Evolutionary conservation across 331 rosid species (phyloP).

Genomic region (Pyracantha coccinea): DNA sequence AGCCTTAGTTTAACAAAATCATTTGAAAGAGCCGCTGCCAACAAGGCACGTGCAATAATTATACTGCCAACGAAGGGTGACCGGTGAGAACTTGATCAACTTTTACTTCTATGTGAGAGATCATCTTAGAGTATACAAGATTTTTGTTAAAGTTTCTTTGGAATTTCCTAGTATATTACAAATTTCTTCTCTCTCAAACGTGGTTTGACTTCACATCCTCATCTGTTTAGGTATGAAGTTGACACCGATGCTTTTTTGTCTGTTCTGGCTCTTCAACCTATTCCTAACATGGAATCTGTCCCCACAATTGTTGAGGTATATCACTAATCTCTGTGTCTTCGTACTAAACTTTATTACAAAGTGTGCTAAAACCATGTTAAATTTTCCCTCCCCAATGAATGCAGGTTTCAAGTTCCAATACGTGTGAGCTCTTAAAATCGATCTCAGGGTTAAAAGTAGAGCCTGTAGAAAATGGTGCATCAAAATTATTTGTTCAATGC

Average conservation of each 20-base stretch:
- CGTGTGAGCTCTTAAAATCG: constrained; percentile 80
- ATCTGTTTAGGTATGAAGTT: constrained; percentile 71
- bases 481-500: constrained; percentile 94
- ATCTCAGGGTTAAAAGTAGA: constrained; percentile 76
- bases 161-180: background rate
- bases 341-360: background rate
- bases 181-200: constrained; percentile 11
- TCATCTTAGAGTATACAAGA: constrained; percentile 11
- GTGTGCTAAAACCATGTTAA: constrained; percentile 2
- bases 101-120: background rate
- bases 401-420: constrained; percentile 87
- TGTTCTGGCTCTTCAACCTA: constrained; percentile 91
- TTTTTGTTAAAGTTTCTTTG: background rate
- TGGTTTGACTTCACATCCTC: constrained; percentile 33
- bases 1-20: constrained; percentile 85
- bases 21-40: constrained; percentile 94
- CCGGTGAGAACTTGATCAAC: constrained; percentile 50
- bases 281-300: constrained; percentile 67
- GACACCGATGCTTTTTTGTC: constrained; percentile 98
- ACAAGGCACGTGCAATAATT: constrained; percentile 86
- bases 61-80: constrained; percentile 88
- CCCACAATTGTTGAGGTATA: constrained; percentile 93
- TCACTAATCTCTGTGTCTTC: constrained; percentile 6
- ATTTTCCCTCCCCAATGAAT: constrained; percentile 18
- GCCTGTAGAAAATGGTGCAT: constrained; percentile 89